Base-by-base conservation (phyloP, 2,329 filamentous ascomycete species). In the Exophiala phaeomuriformis region DNA sequence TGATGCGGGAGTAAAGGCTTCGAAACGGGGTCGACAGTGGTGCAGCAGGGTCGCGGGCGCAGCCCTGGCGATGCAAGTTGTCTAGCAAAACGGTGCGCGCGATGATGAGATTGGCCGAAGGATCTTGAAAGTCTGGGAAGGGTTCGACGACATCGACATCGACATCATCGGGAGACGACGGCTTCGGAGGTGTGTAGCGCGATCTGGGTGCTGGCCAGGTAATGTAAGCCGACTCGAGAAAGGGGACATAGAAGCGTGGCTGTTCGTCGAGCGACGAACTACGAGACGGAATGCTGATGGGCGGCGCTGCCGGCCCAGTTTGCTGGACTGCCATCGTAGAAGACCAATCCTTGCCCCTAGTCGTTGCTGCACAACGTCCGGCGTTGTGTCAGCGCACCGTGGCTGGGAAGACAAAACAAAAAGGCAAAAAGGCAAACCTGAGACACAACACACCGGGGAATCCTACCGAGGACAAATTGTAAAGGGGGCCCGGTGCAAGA, bases 71-170 rank as follows among this genome's bases (percentile, higher is more conserved):
- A 47, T 42, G 36, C 28, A 53, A 39, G 2, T 36, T 7, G 44
- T 39, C 39, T 30, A 53, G 51, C 8, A 53, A 28, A 5, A 44
- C 28, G n/a, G 45, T 49, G 2, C 51, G 45, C 2, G 51, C 51
- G 30, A 44, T 36, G 32, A 53, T 53, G 8, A 53, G 51, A 19
- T 30, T 49, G 45, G 35, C 45, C 12, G 37, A 45, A 19, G 51
- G 45, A 32, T 49, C 28, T 29, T 5, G 12, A 4, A 43, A 49
- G 5, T 48, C 51, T 4, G 51, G 51, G 10, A 53, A 53, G 7
- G 39, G 19, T 32, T 45, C 41, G n/a, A 46, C 35, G 9, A 19
- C 19, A 19, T 19, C 19, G 19, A 19, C 19, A 19, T 19, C 19
- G 19, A 19, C 19, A 19, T 37, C 32, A 30, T 52, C 35, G n/a